A percentile compares a stretch with the other conserved stretches of the same genome.
These are phyloP conservation scores for Ceratocystis harringtonii DNA, from an alignment of 2,329 filamentous ascomycete species.

Conservation along the genomic window DNA sequence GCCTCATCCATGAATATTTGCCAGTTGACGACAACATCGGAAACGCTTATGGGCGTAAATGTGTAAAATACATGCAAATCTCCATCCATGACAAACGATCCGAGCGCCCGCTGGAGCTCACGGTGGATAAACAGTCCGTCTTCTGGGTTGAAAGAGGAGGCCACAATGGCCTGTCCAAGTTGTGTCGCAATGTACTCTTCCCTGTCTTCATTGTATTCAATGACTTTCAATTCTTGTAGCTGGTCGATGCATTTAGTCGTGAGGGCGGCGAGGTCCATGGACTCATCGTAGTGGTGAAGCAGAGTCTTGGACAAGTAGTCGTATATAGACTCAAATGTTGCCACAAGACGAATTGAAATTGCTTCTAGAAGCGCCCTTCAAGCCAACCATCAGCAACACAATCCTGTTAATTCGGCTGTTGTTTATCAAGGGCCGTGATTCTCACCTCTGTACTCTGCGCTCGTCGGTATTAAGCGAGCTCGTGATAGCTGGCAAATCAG, in stretches of 20 bases:
- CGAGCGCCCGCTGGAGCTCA: conserved; percentile 51
- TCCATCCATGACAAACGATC: conserved; percentile 64
- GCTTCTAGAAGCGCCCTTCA: conserved; percentile 54
- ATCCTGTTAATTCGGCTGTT: neutral
- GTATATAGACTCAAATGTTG: conserved; percentile 45
- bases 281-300: conserved; percentile 41
- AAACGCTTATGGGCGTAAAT: conserved; percentile 55
- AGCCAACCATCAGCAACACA: conserved; percentile 1
- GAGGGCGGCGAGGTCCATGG: conserved; percentile 34
- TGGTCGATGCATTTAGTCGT: conserved; percentile 46
- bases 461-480: conserved; percentile 56
- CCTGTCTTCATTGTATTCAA: conserved; percentile 28
- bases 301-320: conserved; percentile 57
- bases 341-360: conserved; percentile 52
- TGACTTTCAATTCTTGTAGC: conserved; percentile 39
- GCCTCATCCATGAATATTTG: conserved; percentile 56
- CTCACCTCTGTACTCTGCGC: conserved; percentile 48
- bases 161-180: conserved; percentile 55
- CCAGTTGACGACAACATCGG: conserved; percentile 47
- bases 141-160: conserved; percentile 56
- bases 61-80: conserved; percentile 69
- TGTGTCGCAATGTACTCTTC: conserved; percentile 45
- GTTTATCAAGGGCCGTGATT: neutral
- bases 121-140: conserved; percentile 59
- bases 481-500: conserved; percentile 52